Percentiles rank a stretch among this genome's conserved stretches.
These are phyloP conservation scores for Penicillium occitanis DNA, from an alignment of 2,329 filamentous ascomycete genomes.

Conservation along the genomic window DNA sequence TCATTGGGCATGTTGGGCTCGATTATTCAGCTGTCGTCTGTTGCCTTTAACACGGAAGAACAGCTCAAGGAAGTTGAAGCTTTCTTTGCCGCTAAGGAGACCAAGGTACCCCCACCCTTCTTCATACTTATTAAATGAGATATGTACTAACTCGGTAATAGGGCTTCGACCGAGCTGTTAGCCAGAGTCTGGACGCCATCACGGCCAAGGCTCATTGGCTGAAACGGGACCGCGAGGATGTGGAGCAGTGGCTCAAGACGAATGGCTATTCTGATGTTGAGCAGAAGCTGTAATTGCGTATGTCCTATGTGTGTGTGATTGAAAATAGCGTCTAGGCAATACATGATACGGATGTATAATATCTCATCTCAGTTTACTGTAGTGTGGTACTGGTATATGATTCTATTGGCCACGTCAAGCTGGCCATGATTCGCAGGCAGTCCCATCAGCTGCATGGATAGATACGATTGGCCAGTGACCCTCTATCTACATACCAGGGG, in stretches of 20 bases:
- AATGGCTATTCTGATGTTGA: conserved; percentile 46
- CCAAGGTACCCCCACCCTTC: conserved; percentile 57
- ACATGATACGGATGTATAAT: conserved; percentile 3
- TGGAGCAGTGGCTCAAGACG: conserved; percentile 68
- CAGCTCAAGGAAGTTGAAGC: conserved; percentile 73
- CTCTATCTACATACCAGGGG: not conserved
- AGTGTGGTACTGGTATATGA: not conserved
- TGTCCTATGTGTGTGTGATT: not conserved
- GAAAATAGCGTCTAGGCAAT: not conserved
- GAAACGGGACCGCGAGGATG: conserved; percentile 71
- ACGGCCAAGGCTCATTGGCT: conserved; percentile 82
- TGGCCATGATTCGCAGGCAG: not conserved
- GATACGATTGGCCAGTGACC: not conserved
- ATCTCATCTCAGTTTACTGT: not conserved
- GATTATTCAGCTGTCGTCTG: conserved; percentile 79
- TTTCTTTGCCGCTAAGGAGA: conserved; percentile 81
- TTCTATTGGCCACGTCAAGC: not conserved
- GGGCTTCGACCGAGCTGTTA: conserved; percentile 80
- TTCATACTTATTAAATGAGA: not conserved
- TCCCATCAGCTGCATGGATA: not conserved
- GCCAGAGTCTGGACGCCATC: conserved; percentile 85
- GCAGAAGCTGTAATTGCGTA: conserved; percentile 18
- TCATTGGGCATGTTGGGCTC: conserved; percentile 80
- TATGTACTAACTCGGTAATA: conserved; percentile 26
- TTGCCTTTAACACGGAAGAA: conserved; percentile 72